phyloP scores from a whole-genome alignment of 2,329 filamentous ascomycete genomes.

The Aspergillus tamarii region DNA sequence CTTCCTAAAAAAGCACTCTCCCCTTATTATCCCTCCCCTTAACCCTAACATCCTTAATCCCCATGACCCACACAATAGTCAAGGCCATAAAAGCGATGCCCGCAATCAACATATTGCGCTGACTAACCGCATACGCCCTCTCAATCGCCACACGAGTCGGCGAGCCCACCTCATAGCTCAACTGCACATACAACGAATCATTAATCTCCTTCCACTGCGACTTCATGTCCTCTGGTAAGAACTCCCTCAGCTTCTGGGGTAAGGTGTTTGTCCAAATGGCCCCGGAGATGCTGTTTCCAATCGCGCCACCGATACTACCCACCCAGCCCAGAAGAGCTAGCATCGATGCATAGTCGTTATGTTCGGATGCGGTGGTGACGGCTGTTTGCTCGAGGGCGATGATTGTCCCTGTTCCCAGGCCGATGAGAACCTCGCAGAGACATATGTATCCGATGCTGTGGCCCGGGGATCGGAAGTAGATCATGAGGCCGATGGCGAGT shows the following conservation, averaged over 20 bases:
- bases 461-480: slow-evolving; percentile 53
- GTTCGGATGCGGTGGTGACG: slow-evolving; percentile 54
- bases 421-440: slow-evolving; percentile 59
- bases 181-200: slow-evolving; percentile 15
- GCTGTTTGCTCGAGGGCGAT: slow-evolving; percentile 58
- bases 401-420: slow-evolving; percentile 55
- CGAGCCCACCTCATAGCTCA: slow-evolving; percentile 40
- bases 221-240: slow-evolving; percentile 30
- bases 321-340: slow-evolving; percentile 49
- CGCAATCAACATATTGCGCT: slow-evolving; percentile 43
- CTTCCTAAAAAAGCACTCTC: slow-evolving; percentile 3
- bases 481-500: slow-evolving; percentile 55
- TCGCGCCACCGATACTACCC: slow-evolving; percentile 33
- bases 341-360: slow-evolving; percentile 57
- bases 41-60: slow-evolving; percentile 6
- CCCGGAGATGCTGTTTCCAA: slow-evolving; percentile 33
- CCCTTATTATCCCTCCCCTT: background rate
- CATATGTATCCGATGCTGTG: slow-evolving; percentile 52
- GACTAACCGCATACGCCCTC: slow-evolving; percentile 48
- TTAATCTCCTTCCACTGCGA: slow-evolving; percentile 15
- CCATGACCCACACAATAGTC: slow-evolving; percentile 14
- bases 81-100: slow-evolving; percentile 19
- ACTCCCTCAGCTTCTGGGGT: slow-evolving; percentile 40
- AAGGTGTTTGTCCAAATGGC: slow-evolving; percentile 39
- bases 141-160: slow-evolving; percentile 46